A percentile compares a stretch with the other conserved stretches of the same genome.
These are phyloP conservation scores for Benincasa hispida DNA, from an alignment of 306 rosid genomes.

Conservation along the genomic window DNA sequence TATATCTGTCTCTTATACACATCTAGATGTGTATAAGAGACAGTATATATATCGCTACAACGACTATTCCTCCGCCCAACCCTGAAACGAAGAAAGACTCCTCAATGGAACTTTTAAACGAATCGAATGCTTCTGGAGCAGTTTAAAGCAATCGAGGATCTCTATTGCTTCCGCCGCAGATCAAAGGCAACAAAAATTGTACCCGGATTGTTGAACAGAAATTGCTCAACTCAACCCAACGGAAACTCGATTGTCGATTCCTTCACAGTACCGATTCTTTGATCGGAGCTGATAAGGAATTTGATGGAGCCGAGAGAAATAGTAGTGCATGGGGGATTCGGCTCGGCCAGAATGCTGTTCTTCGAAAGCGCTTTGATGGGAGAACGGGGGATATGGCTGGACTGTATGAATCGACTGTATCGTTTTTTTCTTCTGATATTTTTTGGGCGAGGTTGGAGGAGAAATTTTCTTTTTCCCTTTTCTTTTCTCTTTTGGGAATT, in stretches of 20 bases:
- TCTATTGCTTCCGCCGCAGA: neutral
- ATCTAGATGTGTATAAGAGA: too few relatives aligned
- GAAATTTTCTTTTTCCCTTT: too few relatives aligned
- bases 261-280: neutral
- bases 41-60: neutral
- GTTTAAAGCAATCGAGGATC: neutral
- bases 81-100: neutral
- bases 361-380: neutral
- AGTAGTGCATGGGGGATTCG: neutral
- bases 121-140: neutral
- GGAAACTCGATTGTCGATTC: neutral
- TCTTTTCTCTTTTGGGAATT: too few relatives aligned
- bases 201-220: neutral
- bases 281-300: neutral
- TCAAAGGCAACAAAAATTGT: neutral
- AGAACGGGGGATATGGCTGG: neutral
- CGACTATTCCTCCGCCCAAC: neutral
- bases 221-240: neutral
- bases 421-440: neutral
- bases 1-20: too few relatives aligned
- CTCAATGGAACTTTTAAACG: neutral
- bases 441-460: neutral
- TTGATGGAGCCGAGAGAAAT: neutral
- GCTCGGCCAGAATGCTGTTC: neutral
- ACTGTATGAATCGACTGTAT: slow-evolving; percentile 3